These are phyloP conservation scores for Sphaceloma murrayae DNA, from an alignment of 2,329 filamentous ascomycete genomes.

Conservation along the genomic window DNA sequence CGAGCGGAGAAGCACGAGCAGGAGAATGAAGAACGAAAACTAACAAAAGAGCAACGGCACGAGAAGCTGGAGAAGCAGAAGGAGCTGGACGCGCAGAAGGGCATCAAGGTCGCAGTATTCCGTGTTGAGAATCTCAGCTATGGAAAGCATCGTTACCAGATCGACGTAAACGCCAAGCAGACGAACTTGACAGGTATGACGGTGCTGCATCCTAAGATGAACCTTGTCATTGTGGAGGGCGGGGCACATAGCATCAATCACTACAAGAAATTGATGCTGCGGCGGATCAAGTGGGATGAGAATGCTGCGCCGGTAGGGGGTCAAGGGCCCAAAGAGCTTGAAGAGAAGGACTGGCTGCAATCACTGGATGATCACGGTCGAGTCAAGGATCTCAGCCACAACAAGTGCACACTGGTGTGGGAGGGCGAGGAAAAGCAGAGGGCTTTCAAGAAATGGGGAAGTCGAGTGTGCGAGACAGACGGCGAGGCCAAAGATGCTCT, in stretches of 20 bases:
- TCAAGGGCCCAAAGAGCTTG: slow-evolving; percentile 48
- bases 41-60: slow-evolving; percentile 76
- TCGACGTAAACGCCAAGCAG: slow-evolving; percentile 86
- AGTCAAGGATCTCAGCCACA: slow-evolving; percentile 70
- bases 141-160: slow-evolving; percentile 83
- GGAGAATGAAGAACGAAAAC: slow-evolving; percentile 72
- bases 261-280: slow-evolving; percentile 87
- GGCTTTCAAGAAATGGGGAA: slow-evolving; percentile 78
- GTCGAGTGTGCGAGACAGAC: slow-evolving; percentile 87
- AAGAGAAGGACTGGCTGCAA: slow-evolving; percentile 62
- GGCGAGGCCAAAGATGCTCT: slow-evolving; percentile 75
- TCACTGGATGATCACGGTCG: slow-evolving; percentile 69
- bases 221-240: slow-evolving; percentile 83
- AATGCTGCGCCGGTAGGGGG: slow-evolving; percentile 57
- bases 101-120: slow-evolving; percentile 79
- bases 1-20: slow-evolving; percentile 68
- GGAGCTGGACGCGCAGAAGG: slow-evolving; percentile 76
- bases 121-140: slow-evolving; percentile 83
- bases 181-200: slow-evolving; percentile 79
- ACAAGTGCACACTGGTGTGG: slow-evolving; percentile 77
- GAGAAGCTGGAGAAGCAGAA: slow-evolving; percentile 79
- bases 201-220: slow-evolving; percentile 81
- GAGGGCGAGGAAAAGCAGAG: slow-evolving; percentile 79
- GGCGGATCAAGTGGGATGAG: slow-evolving; percentile 91
- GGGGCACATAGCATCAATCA: slow-evolving; percentile 71